Evolutionary conservation across 192 early-diverging fungal species (phyloP), one percentile per base, ranked within the genome.

Genomic region (Coemansia sp.): DNA sequence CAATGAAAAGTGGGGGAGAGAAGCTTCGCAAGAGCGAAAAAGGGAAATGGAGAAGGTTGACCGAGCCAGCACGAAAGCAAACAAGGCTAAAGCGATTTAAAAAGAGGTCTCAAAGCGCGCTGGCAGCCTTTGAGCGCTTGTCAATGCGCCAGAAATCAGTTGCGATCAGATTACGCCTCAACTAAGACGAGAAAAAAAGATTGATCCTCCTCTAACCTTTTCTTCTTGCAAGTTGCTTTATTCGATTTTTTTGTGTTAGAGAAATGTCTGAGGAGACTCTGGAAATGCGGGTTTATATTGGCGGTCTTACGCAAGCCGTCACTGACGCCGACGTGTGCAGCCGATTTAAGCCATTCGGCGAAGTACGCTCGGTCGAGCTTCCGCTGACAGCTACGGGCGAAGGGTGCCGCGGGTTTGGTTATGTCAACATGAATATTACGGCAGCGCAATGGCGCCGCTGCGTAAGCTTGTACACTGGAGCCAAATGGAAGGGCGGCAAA

Each of bases 401-500:
- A 42, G 85, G 73, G 6, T 58, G 74, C 61, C 82, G 91, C 41
- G 92, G 93, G 6, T 95, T 93, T 62, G 92, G 85, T 37, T 89
- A 93, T 40, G 74, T 95, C 37, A 88, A 80, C 17, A 70, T 95
- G 27, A 82, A 82, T 22, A 93, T 89, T 0, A 93, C 87, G 1
- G 63, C 85, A 15, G 83, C 86, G 32, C 79, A 89, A 19, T 90
- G 90, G 85, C 81, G 70, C 41, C 88, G 86, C 72, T 94, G 92
- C 78, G 77, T 89, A 25, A 81, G 85, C 19, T 51, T 89, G 19
- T 93, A 89, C 63, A 90, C 91, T 38, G 90, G 91, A 3, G 77
- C 94, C 12, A 93, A 91, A 58, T 95, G 94, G 94, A 95, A 93
- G 74, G 94, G 94, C 41, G 82, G 87, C 25, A 84, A 86, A 29